Conservation (phyloP, 805 yeast genomes). For the Tetrapisispora arboricola region DNA sequence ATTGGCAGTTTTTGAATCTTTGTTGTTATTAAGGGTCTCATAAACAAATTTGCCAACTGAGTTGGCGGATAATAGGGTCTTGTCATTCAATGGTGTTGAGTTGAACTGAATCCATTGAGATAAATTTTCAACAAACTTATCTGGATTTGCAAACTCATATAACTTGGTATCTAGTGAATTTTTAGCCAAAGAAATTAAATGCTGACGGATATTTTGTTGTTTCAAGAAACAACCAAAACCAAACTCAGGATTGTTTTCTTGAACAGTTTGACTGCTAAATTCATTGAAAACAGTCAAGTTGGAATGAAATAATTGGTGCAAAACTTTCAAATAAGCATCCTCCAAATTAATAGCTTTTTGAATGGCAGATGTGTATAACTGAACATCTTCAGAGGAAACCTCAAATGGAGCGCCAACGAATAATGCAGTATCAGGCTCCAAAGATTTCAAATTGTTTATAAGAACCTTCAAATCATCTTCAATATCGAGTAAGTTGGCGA, state of each 20-base stretch:
- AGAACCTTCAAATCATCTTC: constrained; percentile 37
- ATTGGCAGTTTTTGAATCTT: constrained; percentile 32
- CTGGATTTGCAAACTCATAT: constrained; percentile 35
- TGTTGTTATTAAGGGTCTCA: constrained; percentile 32
- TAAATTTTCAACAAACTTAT: constrained; percentile 43
- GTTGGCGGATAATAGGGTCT: constrained; percentile 24
- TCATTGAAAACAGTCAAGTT: constrained; percentile 55
- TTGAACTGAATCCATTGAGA: constrained; percentile 61
- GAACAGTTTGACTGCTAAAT: constrained; percentile 34
- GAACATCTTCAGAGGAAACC: constrained; percentile 1
- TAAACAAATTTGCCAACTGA: constrained; percentile 27
- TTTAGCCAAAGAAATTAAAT: constrained; percentile 37
- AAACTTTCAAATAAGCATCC: constrained; percentile 65
- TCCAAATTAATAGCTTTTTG: constrained; percentile 47
- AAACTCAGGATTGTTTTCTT: constrained; percentile 65
- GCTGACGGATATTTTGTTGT: constrained; percentile 40
- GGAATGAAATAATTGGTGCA: constrained; percentile 51
- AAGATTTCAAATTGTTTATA: constrained; percentile 39
- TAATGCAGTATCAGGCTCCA: constrained; percentile 51
- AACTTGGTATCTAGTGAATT: constrained; percentile 35
- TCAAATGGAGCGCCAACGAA: constrained; percentile 38
- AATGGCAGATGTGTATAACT: constrained; percentile 18
- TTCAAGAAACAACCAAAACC: constrained; percentile 73
- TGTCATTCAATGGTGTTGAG: constrained; percentile 28
- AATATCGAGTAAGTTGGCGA: constrained; percentile 22